Base-by-base conservation (phyloP, 768 basidiomycete genomes). In the Dacryopinax primogenitus region DNA sequence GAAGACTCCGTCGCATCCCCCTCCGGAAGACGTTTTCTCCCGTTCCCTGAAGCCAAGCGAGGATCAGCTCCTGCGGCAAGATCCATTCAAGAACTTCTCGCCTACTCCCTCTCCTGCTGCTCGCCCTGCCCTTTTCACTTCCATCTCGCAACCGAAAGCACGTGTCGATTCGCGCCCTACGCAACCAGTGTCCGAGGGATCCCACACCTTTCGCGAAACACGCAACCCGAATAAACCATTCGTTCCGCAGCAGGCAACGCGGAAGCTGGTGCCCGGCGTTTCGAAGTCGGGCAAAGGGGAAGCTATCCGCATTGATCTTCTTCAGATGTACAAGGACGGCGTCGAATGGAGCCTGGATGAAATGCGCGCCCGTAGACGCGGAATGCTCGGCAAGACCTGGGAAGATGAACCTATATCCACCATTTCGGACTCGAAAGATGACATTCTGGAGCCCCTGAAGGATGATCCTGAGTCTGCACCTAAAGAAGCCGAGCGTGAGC, bases 311-410 rank as follows among this genome's bases (percentile, higher is more conserved):
- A 77, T 91, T 37, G 77, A 81, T 0, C 73, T 90, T 18, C 75
- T 92, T 15, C 88, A 86, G 70, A 74, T 76, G 12, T 90, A 86
- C n/a, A 82, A 84, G 33, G 85, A 88, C 62, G 81, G 84, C 1
- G 78, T 83, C 1, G 93, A 97, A 73, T 95, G 88, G 75, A 87
- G 89, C 70, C 84, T 86, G 26, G 85, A 89, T 71, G 94, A 79
- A 86, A 85, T 35, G 26, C 63, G 74, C 45, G 74, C 76, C n/a
- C 77, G 76, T 7, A 58, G 51, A 30, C 51, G 51, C 9, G 51
- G 51, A 11, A 58, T 58, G 51, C 62, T 26, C 4, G 51, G 51
- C 7, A 58, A 58, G 51, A 30, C 18, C 21, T 58, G 51, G 51
- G 51, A 68, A 21, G 67, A 66, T 33, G 66, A 62, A 30, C 44